phyloP scores from a whole-genome alignment of 179 eudicot genomes.

The Heliamphora pulchella region DNA sequence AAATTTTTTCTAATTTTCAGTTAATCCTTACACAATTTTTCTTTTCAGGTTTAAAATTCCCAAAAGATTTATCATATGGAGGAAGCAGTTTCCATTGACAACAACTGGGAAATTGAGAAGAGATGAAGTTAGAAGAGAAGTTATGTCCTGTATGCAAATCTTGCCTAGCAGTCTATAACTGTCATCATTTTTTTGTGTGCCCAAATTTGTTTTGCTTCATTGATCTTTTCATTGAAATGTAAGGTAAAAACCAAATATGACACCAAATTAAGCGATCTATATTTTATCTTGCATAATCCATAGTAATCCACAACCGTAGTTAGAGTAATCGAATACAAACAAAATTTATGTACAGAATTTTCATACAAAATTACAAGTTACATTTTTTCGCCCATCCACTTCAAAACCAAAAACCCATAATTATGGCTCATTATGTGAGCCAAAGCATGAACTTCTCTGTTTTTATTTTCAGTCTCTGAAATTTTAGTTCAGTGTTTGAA shows the following conservation, averaged over 20 bases:
- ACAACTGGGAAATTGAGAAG: conserved; percentile 78
- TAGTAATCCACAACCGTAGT: too few species aligned
- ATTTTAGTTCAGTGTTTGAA: too few species aligned
- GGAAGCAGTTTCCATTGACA: conserved; percentile 58
- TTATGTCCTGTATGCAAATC: conserved; percentile 31
- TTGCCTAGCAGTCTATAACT: conserved; percentile 42
- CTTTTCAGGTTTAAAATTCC: conserved; percentile 82
- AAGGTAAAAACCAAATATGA: background rate
- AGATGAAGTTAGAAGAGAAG: conserved; percentile 51
- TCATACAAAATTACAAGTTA: background rate
- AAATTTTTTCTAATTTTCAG: background rate
- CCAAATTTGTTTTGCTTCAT: background rate
- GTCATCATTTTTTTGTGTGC: background rate
- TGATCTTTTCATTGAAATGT: background rate
- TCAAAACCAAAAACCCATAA: too few species aligned
- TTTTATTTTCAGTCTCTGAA: too few species aligned
- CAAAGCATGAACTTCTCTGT: too few species aligned
- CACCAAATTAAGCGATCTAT: background rate
- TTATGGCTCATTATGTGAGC: too few species aligned
- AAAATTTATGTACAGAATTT: background rate
- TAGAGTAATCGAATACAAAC: background rate
- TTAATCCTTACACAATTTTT: background rate
- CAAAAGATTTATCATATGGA: conserved; percentile 50
- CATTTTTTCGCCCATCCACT: too few species aligned
- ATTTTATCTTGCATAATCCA: background rate